Percentiles rank a stretch among this genome's conserved stretches.
These are phyloP conservation scores for Liquidambar formosana DNA, from an alignment of 164 flowering plant genomes.

Conservation along the genomic window DNA sequence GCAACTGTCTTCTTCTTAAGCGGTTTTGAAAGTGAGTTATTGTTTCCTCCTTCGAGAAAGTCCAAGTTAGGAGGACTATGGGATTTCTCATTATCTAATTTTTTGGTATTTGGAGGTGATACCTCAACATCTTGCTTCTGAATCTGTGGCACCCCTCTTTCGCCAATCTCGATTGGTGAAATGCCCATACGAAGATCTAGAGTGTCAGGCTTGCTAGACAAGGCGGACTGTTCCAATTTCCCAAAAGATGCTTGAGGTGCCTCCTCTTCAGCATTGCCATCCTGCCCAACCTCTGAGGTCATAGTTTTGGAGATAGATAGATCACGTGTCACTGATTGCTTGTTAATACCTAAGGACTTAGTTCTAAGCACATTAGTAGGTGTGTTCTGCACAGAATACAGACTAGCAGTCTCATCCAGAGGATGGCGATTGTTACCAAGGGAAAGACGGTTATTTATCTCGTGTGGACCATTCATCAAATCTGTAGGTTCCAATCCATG, in stretches of 20 bases:
- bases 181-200: neutral
- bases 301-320: conserved; percentile 13
- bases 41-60: conserved; percentile 19
- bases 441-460: neutral
- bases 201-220: conserved; percentile 4
- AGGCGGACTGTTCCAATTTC: neutral
- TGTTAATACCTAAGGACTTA: conserved; percentile 13
- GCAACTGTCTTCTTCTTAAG: conserved; percentile 36
- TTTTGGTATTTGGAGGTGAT: conserved; percentile 20
- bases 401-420: conserved; percentile 10
- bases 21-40: conserved; percentile 22
- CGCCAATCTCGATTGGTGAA: conserved; percentile 12
- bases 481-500: conserved; percentile 16
- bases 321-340: conserved; percentile 19
- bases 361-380: conserved; percentile 1
- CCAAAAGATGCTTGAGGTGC: conserved; percentile 15
- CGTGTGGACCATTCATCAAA: conserved; percentile 8
- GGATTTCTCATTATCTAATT: conserved; percentile 16
- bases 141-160: conserved; percentile 17
- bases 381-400: conserved; percentile 10
- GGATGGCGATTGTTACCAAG: conserved; percentile 4
- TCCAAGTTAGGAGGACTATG: conserved; percentile 14
- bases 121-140: conserved; percentile 17
- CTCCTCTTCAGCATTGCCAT: conserved; percentile 6
- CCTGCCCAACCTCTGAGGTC: conserved; percentile 16